Conservation (phyloP, 176 grass and related monocot genomes). For the Bonia amplexicaulis region DNA sequence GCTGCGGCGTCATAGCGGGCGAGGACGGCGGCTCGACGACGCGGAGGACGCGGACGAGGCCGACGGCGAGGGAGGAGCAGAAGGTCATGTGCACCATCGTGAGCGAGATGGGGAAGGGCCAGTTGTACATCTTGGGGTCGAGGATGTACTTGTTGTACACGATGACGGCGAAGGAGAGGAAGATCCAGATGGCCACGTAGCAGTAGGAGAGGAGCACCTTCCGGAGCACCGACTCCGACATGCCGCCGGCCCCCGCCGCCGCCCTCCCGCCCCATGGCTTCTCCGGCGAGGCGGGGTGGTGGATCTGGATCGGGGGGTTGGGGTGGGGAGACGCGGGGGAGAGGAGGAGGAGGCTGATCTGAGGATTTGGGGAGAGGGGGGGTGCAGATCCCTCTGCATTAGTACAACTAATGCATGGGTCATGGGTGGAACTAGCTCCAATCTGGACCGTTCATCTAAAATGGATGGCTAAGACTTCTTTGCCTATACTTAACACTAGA, state of each 20-base stretch:
- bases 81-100: conserved; percentile 95
- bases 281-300: not conserved
- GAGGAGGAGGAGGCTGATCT: conserved; percentile 20
- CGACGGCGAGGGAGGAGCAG: conserved; percentile 81
- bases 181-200: conserved; percentile 87
- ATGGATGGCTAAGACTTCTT: too few species aligned
- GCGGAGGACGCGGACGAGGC: conserved; percentile 66
- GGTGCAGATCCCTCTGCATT: too few species aligned
- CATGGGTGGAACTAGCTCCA: too few species aligned
- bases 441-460: too few species aligned
- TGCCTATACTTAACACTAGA: not conserved
- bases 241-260: conserved; percentile 36
- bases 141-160: conserved; percentile 99
- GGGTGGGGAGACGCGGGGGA: not conserved
- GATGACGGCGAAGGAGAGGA: conserved; percentile 92
- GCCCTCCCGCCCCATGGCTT: conserved; percentile 30
- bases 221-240: conserved; percentile 53
- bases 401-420: too few species aligned
- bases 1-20: conserved; percentile 58
- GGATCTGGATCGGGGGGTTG: conserved; percentile 42
- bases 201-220: conserved; percentile 82
- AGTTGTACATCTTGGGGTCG: conserved; percentile 99
- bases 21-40: conserved; percentile 67
- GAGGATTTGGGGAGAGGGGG: conserved; percentile 14
- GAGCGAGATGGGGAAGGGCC: conserved; percentile 93